phyloP scores from a whole-genome alignment of 2,329 filamentous ascomycete species.

The Pseudocercospora ulei region DNA sequence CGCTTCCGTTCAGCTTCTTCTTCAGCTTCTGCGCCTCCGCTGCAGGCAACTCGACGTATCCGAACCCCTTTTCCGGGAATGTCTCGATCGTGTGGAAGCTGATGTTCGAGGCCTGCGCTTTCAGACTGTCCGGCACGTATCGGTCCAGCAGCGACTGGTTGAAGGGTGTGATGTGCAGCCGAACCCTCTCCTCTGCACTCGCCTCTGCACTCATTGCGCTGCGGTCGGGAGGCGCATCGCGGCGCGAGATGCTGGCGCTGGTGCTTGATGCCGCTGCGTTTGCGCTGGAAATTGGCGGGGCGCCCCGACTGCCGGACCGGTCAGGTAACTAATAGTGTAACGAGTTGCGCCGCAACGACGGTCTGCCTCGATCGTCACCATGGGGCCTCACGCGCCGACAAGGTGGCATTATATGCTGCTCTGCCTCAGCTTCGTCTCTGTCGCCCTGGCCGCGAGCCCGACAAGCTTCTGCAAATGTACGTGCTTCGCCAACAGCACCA shows the following conservation, averaged over 20 bases:
- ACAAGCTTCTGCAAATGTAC: conserved; percentile 65
- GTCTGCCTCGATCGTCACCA: no score
- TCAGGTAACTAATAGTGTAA: no score
- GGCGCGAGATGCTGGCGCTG: conserved; percentile 2
- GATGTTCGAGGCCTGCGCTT: conserved; percentile 61
- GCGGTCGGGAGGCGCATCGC: neutral
- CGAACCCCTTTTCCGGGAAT: conserved; percentile 83
- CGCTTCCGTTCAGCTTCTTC: conserved; percentile 80
- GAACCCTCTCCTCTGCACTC: conserved; percentile 30
- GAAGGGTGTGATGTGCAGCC: conserved; percentile 83
- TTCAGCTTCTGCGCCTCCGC: conserved; percentile 82
- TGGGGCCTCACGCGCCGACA: no score
- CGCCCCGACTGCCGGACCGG: no score
- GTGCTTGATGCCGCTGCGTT: no score
- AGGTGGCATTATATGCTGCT: conserved; percentile 26
- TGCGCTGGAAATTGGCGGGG: no score
- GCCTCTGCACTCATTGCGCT: conserved; percentile 7
- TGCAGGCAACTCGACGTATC: conserved; percentile 72
- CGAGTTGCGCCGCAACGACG: no score
- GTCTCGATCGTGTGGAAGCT: conserved; percentile 82
- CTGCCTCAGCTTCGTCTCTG: conserved; percentile 33
- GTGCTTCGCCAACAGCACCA: conserved; percentile 57
- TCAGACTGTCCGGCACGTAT: conserved; percentile 59
- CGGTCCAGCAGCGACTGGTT: conserved; percentile 62
- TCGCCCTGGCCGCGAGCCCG: conserved; percentile 42